phyloP scores from a whole-genome alignment of 1,139 yeast genomes.

The Candida buenavistaensis region DNA sequence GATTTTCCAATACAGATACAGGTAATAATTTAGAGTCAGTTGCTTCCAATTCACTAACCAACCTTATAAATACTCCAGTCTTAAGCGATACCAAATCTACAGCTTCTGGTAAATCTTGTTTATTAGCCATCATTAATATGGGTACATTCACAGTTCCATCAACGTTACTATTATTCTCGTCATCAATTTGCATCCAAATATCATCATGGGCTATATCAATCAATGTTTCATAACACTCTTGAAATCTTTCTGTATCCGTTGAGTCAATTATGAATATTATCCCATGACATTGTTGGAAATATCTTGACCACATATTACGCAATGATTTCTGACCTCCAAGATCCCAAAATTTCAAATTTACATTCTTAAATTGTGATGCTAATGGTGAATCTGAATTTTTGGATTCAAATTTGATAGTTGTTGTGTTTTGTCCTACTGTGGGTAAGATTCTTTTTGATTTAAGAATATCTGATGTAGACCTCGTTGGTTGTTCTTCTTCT shows the following conservation, averaged over 20 bases:
- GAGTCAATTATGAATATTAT: conserved; percentile 91
- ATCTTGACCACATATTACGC: conserved; percentile 86
- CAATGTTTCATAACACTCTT: conserved; percentile 75
- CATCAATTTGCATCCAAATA: conserved; percentile 43
- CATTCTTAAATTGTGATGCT: conserved; percentile 44
- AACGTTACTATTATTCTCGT: conserved; percentile 30
- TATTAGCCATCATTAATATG: conserved; percentile 89
- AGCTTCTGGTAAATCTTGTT: conserved; percentile 78
- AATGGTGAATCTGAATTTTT: conserved; percentile 20
- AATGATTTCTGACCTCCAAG: conserved; percentile 90
- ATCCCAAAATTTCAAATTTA: conserved; percentile 85
- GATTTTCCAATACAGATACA: conserved; percentile 82
- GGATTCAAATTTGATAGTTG: conserved; percentile 42
- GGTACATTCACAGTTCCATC: conserved; percentile 64
- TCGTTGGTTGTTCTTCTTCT: conserved; percentile 5
- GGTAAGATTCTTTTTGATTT: conserved; percentile 46
- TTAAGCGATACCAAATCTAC: conserved; percentile 77
- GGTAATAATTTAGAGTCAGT: conserved; percentile 89
- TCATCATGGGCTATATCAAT: conserved; percentile 44
- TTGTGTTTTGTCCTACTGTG: conserved; percentile 64
- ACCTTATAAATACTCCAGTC: conserved; percentile 78
- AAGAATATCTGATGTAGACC: conserved; percentile 25
- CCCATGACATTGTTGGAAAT: conserved; percentile 84
- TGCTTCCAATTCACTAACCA: conserved; percentile 80
- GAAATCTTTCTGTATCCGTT: conserved; percentile 76